A percentile compares a stretch with the other conserved stretches of the same genome.
Evolutionary conservation across 495 filamentous ascomycete species (phyloP).

Genomic region (Penicillium longicatenatum): DNA sequence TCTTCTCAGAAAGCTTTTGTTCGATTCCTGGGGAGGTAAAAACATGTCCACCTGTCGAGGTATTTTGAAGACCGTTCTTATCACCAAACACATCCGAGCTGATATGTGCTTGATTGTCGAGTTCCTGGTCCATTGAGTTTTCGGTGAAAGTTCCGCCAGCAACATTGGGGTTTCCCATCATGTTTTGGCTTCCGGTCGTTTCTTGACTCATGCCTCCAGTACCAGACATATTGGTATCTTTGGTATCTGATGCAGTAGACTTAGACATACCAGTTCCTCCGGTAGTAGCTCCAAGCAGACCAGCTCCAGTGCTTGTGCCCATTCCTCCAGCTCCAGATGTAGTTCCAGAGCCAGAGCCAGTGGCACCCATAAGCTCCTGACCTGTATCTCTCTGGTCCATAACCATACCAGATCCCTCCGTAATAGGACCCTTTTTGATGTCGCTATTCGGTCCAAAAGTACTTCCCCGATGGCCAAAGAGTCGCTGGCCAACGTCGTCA

Average conservation of each 20-base stretch:
- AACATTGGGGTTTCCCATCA: not conserved
- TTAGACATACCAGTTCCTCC: not conserved
- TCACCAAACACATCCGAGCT: constrained; percentile 18
- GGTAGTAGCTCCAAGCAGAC: not conserved
- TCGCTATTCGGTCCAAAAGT: constrained; percentile 19
- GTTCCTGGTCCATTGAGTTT: constrained; percentile 14
- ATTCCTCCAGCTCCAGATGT: not conserved
- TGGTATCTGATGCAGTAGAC: not conserved
- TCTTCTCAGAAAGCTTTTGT: constrained; percentile 1
- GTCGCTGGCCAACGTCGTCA: constrained; percentile 11
- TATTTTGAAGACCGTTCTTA: constrained; percentile 2
- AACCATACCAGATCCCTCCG: not conserved
- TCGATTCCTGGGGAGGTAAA: not conserved
- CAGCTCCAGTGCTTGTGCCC: not conserved
- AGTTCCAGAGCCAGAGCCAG: constrained; percentile 4
- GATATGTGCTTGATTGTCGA: constrained; percentile 13
- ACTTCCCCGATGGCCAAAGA: constrained; percentile 13
- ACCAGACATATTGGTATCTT: not conserved
- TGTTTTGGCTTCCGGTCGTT: not conserved
- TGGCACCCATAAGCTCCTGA: constrained; percentile 1
- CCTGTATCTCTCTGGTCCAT: constrained; percentile 16
- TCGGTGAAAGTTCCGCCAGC: constrained; percentile 4
- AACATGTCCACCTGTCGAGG: constrained; percentile 2
- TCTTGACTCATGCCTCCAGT: not conserved
- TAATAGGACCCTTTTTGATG: constrained; percentile 29